These are phyloP conservation scores for Lachnellula arida DNA, from an alignment of 2,329 filamentous ascomycete species.

Conservation along the genomic window DNA sequence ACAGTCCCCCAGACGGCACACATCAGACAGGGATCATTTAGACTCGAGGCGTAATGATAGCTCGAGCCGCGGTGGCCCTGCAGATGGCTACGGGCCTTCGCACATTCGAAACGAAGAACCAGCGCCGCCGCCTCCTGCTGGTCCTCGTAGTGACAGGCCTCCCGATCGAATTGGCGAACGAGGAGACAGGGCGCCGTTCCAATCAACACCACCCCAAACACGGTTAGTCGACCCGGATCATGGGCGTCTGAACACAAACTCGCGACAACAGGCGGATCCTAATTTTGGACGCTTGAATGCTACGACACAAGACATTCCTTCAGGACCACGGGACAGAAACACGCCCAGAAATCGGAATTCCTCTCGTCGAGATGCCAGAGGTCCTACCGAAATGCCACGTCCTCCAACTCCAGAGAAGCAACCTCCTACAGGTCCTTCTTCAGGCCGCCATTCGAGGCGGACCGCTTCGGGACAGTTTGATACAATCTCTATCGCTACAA, in stretches of 20 bases:
- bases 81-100: conserved; percentile 19
- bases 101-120: conserved; percentile 24
- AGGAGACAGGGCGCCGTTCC: conserved; percentile 40
- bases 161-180: conserved; percentile 44
- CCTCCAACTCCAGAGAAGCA: conserved; percentile 31
- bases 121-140: conserved; percentile 29
- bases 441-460: conserved; percentile 26
- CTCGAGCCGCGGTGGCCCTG: conserved; percentile 14
- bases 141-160: conserved; percentile 36
- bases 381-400: conserved; percentile 21
- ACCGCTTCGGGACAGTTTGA: conserved; percentile 27
- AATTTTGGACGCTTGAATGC: conserved; percentile 59
- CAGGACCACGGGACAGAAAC: conserved; percentile 52
- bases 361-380: conserved; percentile 20
- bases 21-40: conserved; percentile 35
- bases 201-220: conserved; percentile 31
- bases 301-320: conserved; percentile 43
- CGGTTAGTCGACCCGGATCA: conserved; percentile 45
- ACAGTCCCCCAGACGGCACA: conserved; percentile 47
- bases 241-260: conserved; percentile 35
- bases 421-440: conserved; percentile 32
- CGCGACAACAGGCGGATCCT: conserved; percentile 48
- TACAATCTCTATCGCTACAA: conserved; percentile 16
- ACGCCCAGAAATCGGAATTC: conserved; percentile 29
- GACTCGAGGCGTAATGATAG: conserved; percentile 30